Evolutionary conservation across 805 yeast species (phyloP), one percentile per base, ranked within the genome.

Genomic region (Ogataea ramenticola): DNA sequence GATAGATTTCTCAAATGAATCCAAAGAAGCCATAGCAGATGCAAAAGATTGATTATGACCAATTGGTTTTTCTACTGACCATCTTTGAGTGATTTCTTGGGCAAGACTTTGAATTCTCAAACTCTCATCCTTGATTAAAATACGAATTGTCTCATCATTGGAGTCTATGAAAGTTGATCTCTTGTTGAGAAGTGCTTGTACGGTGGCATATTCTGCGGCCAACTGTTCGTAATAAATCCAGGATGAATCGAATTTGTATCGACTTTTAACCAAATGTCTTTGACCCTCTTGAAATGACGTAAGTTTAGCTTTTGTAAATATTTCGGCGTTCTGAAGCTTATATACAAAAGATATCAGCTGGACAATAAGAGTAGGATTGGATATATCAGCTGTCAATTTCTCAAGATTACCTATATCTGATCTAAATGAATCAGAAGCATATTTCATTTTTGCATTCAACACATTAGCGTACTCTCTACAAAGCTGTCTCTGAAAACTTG

Each of bases 171-270:
- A 15, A 6, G 31, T 16, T 4, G 37, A 9, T 55, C 49, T 75
- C 66, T 33, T 56, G 51, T 3, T 49, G 48, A 36, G 73, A 42
- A 11, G 75, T 56, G 32, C 74, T 67, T 1, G 50, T 42, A 29
- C 80, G 54, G 77, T 65, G 1, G 63, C 52, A 43, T 69, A 56
- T 43, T 75, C 79, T 41, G 65, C 67, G 14, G 75, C 78, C 0
- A 86, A 45, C 50, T 86, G 95, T 35, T 84, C 93, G 39, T 65
- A 66, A 55, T 66, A 76, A 1, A 80, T 48, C 83, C 89, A 82
- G 26, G 72, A 71, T 0, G 61, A 31, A 0, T 82, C 75, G 41
- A 77, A 71, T 20, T 65, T 66, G 47, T 62, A 72, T 37, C 82
- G 62, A n/a, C 68, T 63, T 26, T 70, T 67, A 1, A 65, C 33